These are phyloP conservation scores for Aspergillus nanangensis DNA, from an alignment of 495 filamentous ascomycete species.

Conservation along the genomic window DNA sequence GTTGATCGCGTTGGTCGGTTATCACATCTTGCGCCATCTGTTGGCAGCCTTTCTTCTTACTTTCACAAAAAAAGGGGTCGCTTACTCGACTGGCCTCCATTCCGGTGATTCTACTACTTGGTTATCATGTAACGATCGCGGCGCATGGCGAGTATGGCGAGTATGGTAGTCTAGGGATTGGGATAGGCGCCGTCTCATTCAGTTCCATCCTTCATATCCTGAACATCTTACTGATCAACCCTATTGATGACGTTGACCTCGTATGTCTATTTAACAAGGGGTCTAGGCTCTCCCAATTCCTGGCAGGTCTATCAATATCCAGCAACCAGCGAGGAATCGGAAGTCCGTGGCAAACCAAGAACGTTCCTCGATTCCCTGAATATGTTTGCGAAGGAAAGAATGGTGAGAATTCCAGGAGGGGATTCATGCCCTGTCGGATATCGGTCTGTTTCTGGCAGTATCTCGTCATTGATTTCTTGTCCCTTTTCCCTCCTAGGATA, in stretches of 20 bases:
- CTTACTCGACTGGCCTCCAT: neutral
- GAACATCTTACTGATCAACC: neutral
- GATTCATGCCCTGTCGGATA: slow-evolving; percentile 1
- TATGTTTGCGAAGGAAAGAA: neutral
- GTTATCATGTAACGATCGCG: neutral
- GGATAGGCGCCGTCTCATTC: too few species aligned
- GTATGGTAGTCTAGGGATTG: too few species aligned
- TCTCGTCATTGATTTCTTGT: neutral
- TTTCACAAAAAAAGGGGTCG: neutral
- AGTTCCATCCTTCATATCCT: neutral
- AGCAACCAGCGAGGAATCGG: slow-evolving; percentile 7
- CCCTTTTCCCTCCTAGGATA: neutral
- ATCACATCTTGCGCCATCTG: neutral
- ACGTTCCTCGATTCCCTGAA: neutral
- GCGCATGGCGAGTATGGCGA: neutral
- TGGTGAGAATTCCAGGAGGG: neutral
- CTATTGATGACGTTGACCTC: neutral
- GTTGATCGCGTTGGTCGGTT: neutral
- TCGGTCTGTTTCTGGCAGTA: slow-evolving; percentile 1
- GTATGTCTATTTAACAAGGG: neutral
- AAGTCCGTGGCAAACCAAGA: slow-evolving; percentile 8
- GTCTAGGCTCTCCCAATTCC: neutral
- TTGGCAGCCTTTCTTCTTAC: neutral
- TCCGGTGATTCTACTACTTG: neutral
- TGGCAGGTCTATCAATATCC: neutral